Conservation (phyloP, 805 yeast genomes). For the Ogataea paraovalis region DNA sequence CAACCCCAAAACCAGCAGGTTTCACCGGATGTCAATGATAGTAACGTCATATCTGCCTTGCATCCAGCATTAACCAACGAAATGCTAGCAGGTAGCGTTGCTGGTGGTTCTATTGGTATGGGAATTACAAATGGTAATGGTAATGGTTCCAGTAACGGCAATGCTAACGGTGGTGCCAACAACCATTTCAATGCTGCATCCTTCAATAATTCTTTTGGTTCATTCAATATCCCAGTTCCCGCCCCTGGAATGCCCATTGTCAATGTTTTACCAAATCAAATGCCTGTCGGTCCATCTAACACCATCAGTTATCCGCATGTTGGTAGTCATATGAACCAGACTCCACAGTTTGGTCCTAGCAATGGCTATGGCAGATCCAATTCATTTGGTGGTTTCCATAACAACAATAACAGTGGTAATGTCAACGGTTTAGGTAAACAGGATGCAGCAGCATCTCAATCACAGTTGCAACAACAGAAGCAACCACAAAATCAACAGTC, state of each 20-base stretch:
- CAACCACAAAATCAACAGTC: neutral
- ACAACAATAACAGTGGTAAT: neutral
- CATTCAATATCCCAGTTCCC: constrained; percentile 6
- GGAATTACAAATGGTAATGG: constrained; percentile 14
- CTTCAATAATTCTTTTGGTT: constrained; percentile 1
- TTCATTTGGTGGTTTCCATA: constrained; percentile 9
- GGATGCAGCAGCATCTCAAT: neutral
- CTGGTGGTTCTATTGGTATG: constrained; percentile 29
- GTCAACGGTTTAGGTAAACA: neutral
- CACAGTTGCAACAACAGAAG: constrained; percentile 1
- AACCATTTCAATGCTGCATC: neutral
- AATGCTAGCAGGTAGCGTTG: constrained; percentile 24
- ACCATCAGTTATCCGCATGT: constrained; percentile 3
- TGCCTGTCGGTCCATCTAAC: constrained; percentile 2
- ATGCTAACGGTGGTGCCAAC: neutral
- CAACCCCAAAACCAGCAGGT: constrained; percentile 4
- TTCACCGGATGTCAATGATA: constrained; percentile 3
- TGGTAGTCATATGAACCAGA: constrained; percentile 1
- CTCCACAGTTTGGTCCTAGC: constrained; percentile 1
- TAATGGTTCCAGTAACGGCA: neutral
- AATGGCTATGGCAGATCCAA: constrained; percentile 9
- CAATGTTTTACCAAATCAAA: neutral
- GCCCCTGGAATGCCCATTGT: constrained; percentile 3
- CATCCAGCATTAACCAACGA: constrained; percentile 27
- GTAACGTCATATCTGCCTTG: constrained; percentile 18